Base-by-base conservation (phyloP, 352 stramenopile species). In the Phytophthora vignae region DNA sequence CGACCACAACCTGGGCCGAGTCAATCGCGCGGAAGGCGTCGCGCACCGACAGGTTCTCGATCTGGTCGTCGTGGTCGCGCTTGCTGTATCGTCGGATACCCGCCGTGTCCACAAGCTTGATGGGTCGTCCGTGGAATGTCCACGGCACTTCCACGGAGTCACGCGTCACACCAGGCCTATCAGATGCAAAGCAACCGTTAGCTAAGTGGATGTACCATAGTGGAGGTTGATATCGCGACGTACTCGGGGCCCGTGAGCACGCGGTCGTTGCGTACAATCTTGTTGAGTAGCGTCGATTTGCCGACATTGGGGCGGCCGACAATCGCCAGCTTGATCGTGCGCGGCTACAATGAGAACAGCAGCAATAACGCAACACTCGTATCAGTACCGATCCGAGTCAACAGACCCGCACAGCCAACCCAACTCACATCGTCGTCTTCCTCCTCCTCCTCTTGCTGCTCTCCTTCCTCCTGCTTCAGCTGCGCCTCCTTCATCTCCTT, bases 1-100 rank as follows among this genome's bases (percentile, higher is more conserved):
- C 87, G 12, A 90, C 81, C 48, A 94, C 88, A 22, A 96, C 87
- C 64, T 93, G 86, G 15, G 88, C 88, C 60, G 83, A 91, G 68
- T 93, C 87, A 56, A 95, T 91, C 31, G 88, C 85, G 59, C 86
- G 83, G 71, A 94, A 94, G 46, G 88, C 73, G 76, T 95, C 87
- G 36, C 87, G 87, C 63, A 95, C 88, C 53, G 88, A 94, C 38
- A 95, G 66, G 60, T 95, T 92, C 64, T 95, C 88, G 57, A 95
- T 95, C 76, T 93, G 82, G 68, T 95, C 91, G 14, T 87, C 78
- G 52, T 92, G 81, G 64, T 95, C 88, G 44, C 88, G 88, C 69
- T 95, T 95, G 81, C 87, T 93, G 72, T 93, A 92, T 60, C 87
- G 85, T 46, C 88, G 85, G 63, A 95, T 95, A 27, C 88, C 88